Evolutionary conservation across 108 stramenopile species (phyloP).

Genomic region (Nannochloropsis granulata): DNA sequence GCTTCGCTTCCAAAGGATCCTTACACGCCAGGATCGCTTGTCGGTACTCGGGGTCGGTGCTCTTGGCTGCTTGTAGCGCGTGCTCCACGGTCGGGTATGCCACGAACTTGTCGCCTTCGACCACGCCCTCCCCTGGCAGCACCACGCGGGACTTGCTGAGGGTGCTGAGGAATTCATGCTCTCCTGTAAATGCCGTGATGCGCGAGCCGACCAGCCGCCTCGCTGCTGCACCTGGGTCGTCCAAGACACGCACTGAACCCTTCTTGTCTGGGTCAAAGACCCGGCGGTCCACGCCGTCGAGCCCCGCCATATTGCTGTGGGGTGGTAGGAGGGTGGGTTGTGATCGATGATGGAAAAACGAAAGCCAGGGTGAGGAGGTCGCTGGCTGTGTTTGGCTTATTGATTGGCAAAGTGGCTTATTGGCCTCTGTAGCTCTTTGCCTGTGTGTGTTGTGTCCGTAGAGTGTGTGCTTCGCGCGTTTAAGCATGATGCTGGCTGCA

Average conservation of each 20-base stretch:
- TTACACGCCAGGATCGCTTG: constrained; percentile 1
- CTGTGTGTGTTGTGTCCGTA: too few species aligned
- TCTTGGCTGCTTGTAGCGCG: constrained; percentile 33
- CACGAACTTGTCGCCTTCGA: not conserved
- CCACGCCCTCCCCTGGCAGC: constrained; percentile 10
- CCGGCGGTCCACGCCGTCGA: not conserved
- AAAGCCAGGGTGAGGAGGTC: too few species aligned
- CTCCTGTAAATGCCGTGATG: not conserved
- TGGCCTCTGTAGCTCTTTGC: too few species aligned
- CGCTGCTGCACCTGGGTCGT: not conserved
- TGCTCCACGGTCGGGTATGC: not conserved
- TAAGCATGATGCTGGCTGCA: too few species aligned
- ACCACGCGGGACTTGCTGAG: constrained; percentile 7
- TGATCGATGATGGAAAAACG: too few species aligned
- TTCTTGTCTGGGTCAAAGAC: not conserved
- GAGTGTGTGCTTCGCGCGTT: too few species aligned
- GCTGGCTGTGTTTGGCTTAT: too few species aligned
- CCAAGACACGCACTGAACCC: not conserved
- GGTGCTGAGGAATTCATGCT: constrained; percentile 23
- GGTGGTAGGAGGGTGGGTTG: too few species aligned
- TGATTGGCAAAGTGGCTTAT: too few species aligned
- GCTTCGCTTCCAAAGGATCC: constrained; percentile 25
- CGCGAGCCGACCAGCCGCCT: not conserved
- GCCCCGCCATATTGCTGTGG: not conserved
- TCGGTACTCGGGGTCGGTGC: not conserved